Base-by-base conservation (phyloP, 2,329 filamentous ascomycete genomes). In the Ophiostoma fasciatum region DNA sequence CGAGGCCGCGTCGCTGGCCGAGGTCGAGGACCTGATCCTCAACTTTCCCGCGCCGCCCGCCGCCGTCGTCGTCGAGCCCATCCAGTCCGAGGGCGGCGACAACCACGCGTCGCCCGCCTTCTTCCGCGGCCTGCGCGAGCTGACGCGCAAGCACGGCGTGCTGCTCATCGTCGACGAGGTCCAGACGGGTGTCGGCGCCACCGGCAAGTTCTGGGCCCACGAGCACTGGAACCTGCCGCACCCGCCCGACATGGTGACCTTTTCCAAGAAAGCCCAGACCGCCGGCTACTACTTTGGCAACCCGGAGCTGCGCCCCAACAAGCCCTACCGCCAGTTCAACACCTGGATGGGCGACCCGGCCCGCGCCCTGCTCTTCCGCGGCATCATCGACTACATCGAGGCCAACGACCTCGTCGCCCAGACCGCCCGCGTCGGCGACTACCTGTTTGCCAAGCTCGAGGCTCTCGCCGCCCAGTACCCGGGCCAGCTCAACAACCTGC, bases 311-410 rank as follows among this genome's bases (percentile, higher is more conserved):
- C 70, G 82, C 11, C 85, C 85, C 43, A 93, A 93, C 66, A 87
- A 87, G 69, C 81, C 87, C 6, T 94, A 93, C 67, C 78, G 85
- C 43, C 85, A 94, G 61, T 94, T 94, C 70, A 94, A 94, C 68
- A 94, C 84, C 33, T 94, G 85, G 85, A 92, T 94, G 79, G 85
- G 85, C 50, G 85, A 94, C 61, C 85, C 85, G 13, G 78, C 80
- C 12, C 77, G 83, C 41, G 83, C 81, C 13, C 63, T 94, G 41
- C 68, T 94, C 46, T 93, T 92, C 77, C 74, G 81, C 44, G 79
- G 75, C 51, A 93, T 94, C 60, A 72, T 88, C 52, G 61, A 81
- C 40, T 84, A 94, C 62, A 77, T 80, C 38, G 64, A 84, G 58
- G 65, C 74, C 34, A 65, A 82, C 39, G 71, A 79, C 49, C 69